Percentiles rank a stretch among this genome's conserved stretches.
Evolutionary conservation across 208 protist species (phyloP).

Genomic region (Trichomonas gallinae): DNA sequence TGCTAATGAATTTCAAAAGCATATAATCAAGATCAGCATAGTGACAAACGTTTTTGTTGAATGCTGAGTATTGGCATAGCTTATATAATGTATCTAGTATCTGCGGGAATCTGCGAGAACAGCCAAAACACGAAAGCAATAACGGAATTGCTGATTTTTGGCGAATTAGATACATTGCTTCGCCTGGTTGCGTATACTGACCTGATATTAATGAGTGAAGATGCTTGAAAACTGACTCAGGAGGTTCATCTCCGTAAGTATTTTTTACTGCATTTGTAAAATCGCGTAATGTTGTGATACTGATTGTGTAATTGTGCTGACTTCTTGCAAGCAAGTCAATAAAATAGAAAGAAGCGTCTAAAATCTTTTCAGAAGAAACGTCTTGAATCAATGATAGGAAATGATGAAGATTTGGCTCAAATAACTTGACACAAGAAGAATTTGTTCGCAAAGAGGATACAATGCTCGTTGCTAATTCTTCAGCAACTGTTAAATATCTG

Average conservation of each 20-base stretch:
- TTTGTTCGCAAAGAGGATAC: background rate
- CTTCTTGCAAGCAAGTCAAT: background rate
- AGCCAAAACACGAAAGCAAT: background rate
- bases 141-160: background rate
- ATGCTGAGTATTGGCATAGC: background rate
- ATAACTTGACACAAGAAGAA: background rate
- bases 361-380: background rate
- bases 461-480: background rate
- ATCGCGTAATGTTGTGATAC: background rate
- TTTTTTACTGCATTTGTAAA: background rate
- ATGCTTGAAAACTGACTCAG: background rate
- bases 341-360: background rate
- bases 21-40: background rate
- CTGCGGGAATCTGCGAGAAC: background rate
- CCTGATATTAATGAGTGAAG: background rate
- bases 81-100: background rate
- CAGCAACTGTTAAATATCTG: background rate
- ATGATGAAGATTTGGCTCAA: background rate
- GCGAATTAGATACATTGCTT: background rate
- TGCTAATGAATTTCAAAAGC: background rate
- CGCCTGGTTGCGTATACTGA: background rate
- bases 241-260: background rate
- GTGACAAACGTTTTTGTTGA: background rate
- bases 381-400: background rate
- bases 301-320: background rate